Evolutionary conservation across 1,284 basidiomycete genomes (phyloP), one percentile per base, ranked within the genome.

Genomic region (Cronartium quercuum): DNA sequence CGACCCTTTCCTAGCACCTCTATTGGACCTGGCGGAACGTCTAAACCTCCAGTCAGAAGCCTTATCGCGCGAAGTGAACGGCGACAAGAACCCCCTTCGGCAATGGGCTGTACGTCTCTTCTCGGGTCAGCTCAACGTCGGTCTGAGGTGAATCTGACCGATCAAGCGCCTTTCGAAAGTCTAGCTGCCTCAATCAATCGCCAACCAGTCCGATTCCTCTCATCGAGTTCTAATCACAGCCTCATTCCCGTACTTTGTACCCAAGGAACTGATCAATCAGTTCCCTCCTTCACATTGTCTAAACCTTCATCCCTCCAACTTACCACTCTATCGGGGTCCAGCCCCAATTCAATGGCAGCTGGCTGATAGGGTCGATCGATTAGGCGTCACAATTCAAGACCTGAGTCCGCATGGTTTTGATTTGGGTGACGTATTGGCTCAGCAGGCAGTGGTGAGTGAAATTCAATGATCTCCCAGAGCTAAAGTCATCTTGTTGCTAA

Each of bases 291-390:
- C 83, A 0, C 86, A 88, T 67, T 83, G 89, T n/a, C 84, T 98
- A 57, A 97, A 98, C 80, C 87, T 98, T 3, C 95, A 98, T 79
- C 94, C 94, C 0, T 95, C 92, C 21, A 83, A 94, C 0, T 85
- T 98, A 29, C 95, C 94, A 0, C 83, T 85, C n/a, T 92, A 92
- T 82, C 87, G 94, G 34, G 95, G 95, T 0, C 89, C 95, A 0
- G 91, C 94, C 1, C 95, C 94, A 0, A 90, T 98, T 44, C 95
- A 98, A 81, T 91, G 89, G 82, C 86, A 90, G 0, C 84, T 98
- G 47, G 83, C 89, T 6, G 86, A 88, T 74, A 86, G 86, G 0
- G 86, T 87, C 66, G 77, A 80, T 13, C 83, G 85, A 75, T 89
- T 89, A 1, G 91, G 89, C 0, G 90, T 91, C 2, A 88, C 85